Evolutionary conservation across 208 protist genomes (phyloP).

Genomic region (Acanthamoeba lenticulata): DNA sequence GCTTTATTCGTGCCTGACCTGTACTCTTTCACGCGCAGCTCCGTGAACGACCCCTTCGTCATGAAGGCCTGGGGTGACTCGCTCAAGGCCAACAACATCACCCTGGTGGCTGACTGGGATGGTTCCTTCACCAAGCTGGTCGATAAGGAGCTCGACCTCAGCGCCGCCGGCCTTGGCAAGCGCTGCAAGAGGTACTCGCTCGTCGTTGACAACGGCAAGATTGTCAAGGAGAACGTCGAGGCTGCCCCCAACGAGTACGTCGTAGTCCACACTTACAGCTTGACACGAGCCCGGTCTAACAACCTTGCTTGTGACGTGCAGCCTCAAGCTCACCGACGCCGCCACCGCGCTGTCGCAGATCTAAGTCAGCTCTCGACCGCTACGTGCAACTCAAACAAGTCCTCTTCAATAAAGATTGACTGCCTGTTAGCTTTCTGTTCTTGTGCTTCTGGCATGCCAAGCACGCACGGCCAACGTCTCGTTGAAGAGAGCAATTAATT

Average conservation of each 20-base stretch:
- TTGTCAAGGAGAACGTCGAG: conserved; percentile 66
- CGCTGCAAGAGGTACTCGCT: conserved; percentile 61
- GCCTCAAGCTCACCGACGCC: conserved; percentile 2
- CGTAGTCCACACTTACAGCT: not conserved
- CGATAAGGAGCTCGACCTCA: conserved; percentile 64
- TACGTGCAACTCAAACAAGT: too few relatives aligned
- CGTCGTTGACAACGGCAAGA: conserved; percentile 67
- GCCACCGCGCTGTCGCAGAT: not conserved
- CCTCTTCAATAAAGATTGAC: too few relatives aligned
- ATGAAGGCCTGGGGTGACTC: conserved; percentile 66
- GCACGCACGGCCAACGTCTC: too few relatives aligned
- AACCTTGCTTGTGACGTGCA: not conserved
- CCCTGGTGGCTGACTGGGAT: conserved; percentile 54
- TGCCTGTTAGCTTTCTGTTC: too few relatives aligned
- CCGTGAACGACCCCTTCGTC: conserved; percentile 66
- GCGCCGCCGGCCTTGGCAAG: conserved; percentile 63
- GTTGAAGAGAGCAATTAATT: too few relatives aligned
- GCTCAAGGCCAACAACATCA: conserved; percentile 53
- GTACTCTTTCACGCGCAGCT: not conserved
- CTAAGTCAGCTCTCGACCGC: too few relatives aligned
- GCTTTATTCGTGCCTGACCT: not conserved
- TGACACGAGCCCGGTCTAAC: not conserved
- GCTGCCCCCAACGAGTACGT: conserved; percentile 30
- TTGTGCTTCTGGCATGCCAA: too few relatives aligned
- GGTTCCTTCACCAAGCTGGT: conserved; percentile 64